A percentile compares a stretch with the other conserved stretches of the same genome.
These are phyloP conservation scores for Fusarium nanum DNA, from an alignment of 2,329 filamentous ascomycete genomes.

Conservation along the genomic window DNA sequence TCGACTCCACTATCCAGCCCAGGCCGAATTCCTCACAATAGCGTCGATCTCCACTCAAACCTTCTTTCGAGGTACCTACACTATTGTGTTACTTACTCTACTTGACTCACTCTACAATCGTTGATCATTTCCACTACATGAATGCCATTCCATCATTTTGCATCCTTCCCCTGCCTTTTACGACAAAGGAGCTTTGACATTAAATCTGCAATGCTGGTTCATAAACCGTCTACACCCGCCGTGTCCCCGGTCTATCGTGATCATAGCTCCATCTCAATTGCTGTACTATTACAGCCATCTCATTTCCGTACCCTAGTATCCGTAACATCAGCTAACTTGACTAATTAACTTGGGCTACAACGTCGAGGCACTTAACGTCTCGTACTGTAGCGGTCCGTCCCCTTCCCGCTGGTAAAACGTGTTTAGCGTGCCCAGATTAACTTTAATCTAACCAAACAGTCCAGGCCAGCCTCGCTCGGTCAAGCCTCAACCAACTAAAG, in stretches of 20 bases:
- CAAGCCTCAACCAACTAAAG: background rate
- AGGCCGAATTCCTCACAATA: conserved; percentile 15
- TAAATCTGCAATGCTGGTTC: background rate
- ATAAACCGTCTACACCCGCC: conserved; percentile 1
- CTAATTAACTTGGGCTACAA: background rate
- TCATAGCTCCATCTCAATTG: background rate
- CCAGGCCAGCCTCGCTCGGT: background rate
- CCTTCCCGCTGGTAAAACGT: conserved; percentile 13
- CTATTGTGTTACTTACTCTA: background rate
- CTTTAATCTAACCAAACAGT: conserved; percentile 38
- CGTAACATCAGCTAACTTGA: background rate
- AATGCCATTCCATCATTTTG: conserved; percentile 7
- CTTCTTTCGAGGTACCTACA: background rate
- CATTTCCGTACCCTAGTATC: background rate
- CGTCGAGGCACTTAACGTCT: conserved; percentile 1
- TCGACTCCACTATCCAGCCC: conserved; percentile 19
- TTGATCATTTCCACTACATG: conserved; percentile 18
- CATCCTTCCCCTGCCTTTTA: background rate
- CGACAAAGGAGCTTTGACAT: background rate
- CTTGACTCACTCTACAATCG: background rate
- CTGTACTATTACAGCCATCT: background rate
- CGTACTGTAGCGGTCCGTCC: conserved; percentile 28
- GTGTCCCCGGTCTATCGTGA: background rate
- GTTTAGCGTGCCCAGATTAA: conserved; percentile 33
- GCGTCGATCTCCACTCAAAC: conserved; percentile 30